phyloP scores from a whole-genome alignment of 2,329 filamentous ascomycete species.

The Aspergillus neotritici region DNA sequence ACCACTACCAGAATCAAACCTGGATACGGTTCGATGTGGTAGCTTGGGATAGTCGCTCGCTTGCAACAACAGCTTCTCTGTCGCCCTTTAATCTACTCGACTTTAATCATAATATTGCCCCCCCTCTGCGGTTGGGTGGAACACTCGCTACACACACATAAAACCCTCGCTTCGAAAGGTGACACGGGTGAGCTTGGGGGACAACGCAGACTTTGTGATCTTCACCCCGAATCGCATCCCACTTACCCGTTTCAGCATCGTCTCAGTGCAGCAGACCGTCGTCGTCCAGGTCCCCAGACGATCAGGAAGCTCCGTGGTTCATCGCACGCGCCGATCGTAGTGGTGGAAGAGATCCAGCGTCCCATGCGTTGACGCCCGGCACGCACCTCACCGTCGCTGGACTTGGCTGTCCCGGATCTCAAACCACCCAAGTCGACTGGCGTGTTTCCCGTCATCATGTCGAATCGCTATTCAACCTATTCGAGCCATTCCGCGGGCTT shows the following conservation, averaged over 20 bases:
- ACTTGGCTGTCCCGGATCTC: neutral
- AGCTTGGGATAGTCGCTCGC: too few species aligned
- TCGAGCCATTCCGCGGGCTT: slow-evolving; percentile 55
- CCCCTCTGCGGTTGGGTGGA: too few species aligned
- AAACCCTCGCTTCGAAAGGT: too few species aligned
- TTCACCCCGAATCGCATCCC: too few species aligned
- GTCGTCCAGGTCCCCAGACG: neutral
- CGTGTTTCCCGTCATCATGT: slow-evolving; percentile 41
- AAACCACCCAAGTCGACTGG: too few species aligned
- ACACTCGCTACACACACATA: too few species aligned
- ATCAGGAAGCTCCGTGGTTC: neutral
- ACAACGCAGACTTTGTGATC: neutral
- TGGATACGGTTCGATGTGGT: too few species aligned
- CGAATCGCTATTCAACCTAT: slow-evolving; percentile 57
- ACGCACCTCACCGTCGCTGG: neutral
- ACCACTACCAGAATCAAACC: neutral
- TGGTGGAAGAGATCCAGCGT: neutral
- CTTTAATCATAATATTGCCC: too few species aligned
- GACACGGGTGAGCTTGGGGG: neutral
- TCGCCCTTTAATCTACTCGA: neutral
- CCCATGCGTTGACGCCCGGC: slow-evolving; percentile 2
- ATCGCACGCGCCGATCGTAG: slow-evolving; percentile 30
- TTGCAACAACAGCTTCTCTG: neutral
- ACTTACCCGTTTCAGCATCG: neutral
- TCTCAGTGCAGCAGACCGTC: neutral